phyloP scores from a whole-genome alignment of 2,329 filamentous ascomycete species.

The Aquanectria penicillioides region DNA sequence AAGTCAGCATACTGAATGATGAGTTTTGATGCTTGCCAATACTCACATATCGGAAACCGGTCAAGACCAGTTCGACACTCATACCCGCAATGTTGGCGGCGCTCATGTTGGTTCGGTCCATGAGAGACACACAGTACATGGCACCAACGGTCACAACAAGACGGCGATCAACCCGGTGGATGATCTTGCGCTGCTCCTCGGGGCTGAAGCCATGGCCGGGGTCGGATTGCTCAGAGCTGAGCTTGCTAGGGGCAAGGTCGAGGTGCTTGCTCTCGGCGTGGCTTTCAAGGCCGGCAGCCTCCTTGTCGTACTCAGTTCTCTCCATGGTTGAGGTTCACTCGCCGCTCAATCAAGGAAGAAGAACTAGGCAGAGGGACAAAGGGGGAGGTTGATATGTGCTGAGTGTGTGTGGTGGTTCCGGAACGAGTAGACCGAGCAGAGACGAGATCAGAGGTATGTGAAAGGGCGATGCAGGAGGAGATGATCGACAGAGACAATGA shows the following conservation, averaged over 20 bases:
- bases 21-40: neutral
- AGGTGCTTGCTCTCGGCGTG: conserved; percentile 40
- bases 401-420: no score
- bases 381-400: no score
- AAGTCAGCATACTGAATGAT: neutral
- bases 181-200: conserved; percentile 73
- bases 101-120: conserved; percentile 84
- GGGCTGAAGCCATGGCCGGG: conserved; percentile 61
- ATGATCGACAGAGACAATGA: conserved; percentile 16
- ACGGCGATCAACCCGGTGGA: conserved; percentile 74
- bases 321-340: conserved; percentile 39
- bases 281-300: conserved; percentile 35
- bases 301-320: conserved; percentile 26
- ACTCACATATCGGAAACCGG: conserved; percentile 58
- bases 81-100: conserved; percentile 77
- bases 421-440: neutral
- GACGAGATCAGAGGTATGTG: conserved; percentile 12
- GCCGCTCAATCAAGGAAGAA: no score
- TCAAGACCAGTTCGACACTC: conserved; percentile 57
- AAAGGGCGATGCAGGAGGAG: neutral
- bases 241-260: conserved; percentile 34
- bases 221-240: conserved; percentile 39
- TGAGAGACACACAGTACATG: conserved; percentile 79
- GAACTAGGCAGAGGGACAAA: no score
- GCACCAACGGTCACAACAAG: conserved; percentile 69